Conservation (phyloP, 306 rosid genomes). For the Hippophae gyantsensis region DNA sequence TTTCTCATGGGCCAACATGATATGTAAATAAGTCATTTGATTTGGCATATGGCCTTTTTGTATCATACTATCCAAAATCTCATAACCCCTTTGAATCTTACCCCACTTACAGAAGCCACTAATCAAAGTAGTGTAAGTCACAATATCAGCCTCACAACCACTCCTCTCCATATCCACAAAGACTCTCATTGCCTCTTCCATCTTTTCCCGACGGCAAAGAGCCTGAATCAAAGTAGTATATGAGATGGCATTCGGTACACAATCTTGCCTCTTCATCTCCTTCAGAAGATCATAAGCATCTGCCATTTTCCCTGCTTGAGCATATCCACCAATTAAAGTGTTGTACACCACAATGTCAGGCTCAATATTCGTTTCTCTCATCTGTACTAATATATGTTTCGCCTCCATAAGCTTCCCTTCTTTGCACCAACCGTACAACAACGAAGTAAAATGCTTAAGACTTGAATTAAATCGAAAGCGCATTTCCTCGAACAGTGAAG, state of each 20-base stretch:
- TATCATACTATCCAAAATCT: slow-evolving; percentile 65
- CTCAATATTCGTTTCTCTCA: slow-evolving; percentile 60
- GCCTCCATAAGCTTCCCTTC: slow-evolving; percentile 82
- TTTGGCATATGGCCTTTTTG: slow-evolving; percentile 52
- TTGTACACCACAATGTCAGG: slow-evolving; percentile 72
- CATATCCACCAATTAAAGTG: slow-evolving; percentile 61
- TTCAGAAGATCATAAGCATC: slow-evolving; percentile 69
- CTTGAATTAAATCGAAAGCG: slow-evolving; percentile 42
- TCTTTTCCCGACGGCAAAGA: slow-evolving; percentile 48
- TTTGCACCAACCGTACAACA: slow-evolving; percentile 89
- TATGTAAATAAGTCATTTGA: slow-evolving; percentile 53
- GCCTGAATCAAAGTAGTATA: slow-evolving; percentile 70
- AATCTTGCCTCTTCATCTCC: slow-evolving; percentile 60
- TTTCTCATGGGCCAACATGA: slow-evolving; percentile 75
- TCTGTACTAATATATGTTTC: slow-evolving; percentile 56
- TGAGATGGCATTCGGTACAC: slow-evolving; percentile 55
- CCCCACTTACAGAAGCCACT: slow-evolving; percentile 84
- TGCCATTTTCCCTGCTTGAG: slow-evolving; percentile 59
- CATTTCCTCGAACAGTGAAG: slow-evolving; percentile 70
- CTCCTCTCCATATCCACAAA: slow-evolving; percentile 64
- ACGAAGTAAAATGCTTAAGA: slow-evolving; percentile 60
- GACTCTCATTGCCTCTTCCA: slow-evolving; percentile 70
- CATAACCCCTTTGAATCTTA: slow-evolving; percentile 56
- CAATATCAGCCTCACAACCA: slow-evolving; percentile 57
- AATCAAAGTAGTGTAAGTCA: slow-evolving; percentile 65